These are phyloP conservation scores for Trichoderma gamsii DNA, from an alignment of 495 filamentous ascomycete genomes.

Conservation along the genomic window DNA sequence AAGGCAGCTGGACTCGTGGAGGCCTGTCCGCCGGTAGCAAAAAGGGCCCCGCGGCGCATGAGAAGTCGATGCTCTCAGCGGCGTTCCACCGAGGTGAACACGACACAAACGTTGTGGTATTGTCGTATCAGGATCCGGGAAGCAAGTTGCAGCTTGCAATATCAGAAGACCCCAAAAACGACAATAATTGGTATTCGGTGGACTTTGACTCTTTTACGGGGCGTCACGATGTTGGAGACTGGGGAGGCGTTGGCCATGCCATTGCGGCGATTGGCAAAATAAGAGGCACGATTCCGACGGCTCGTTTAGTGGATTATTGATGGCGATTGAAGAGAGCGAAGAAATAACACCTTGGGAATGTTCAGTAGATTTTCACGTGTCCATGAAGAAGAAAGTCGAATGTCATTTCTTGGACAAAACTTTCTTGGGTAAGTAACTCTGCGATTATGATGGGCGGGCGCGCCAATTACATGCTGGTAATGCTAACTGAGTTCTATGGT, in stretches of 20 bases:
- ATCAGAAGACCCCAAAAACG: neutral
- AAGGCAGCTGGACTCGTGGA: neutral
- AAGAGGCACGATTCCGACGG: neutral
- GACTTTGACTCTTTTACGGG: neutral
- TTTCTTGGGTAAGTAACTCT: neutral
- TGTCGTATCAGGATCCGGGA: slow-evolving; percentile 1
- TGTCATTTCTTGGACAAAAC: neutral
- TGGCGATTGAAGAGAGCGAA: neutral
- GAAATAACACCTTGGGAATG: neutral
- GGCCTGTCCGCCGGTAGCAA: neutral
- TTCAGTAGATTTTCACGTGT: neutral
- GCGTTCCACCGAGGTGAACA: neutral
- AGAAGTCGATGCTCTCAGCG: neutral
- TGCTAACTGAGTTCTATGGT: neutral
- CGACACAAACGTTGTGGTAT: neutral
- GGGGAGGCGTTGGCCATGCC: slow-evolving; percentile 1
- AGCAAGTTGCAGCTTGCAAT: neutral
- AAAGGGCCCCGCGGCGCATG: neutral
- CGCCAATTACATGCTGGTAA: neutral
- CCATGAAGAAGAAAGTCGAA: neutral
- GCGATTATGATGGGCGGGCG: neutral
- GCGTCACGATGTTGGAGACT: neutral
- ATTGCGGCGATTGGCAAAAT: slow-evolving; percentile 5
- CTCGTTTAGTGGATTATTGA: neutral
- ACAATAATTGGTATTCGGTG: neutral